These are phyloP conservation scores for Hypoxylon fragiforme DNA, from an alignment of 495 filamentous ascomycete genomes.

Conservation along the genomic window DNA sequence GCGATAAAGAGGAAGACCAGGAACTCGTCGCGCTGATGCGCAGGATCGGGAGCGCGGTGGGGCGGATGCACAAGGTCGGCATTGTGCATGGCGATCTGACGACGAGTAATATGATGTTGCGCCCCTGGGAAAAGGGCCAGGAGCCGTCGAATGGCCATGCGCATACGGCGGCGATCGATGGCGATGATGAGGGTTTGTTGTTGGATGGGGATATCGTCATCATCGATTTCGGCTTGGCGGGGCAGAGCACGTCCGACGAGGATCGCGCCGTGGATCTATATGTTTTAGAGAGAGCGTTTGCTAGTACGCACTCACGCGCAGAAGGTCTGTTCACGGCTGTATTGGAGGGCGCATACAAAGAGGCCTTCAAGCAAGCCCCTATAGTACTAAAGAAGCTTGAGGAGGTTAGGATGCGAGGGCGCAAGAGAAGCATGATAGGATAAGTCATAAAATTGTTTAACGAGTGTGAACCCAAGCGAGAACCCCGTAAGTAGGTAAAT, in stretches of 20 bases:
- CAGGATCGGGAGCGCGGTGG: constrained; percentile 73
- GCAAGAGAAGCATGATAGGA: constrained; percentile 97
- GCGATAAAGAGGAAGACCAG: constrained; percentile 37
- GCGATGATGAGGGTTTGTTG: constrained; percentile 38
- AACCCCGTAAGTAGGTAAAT: background rate
- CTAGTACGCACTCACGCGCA: constrained; percentile 86
- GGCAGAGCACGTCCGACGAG: constrained; percentile 81
- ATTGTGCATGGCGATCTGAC: constrained; percentile 95
- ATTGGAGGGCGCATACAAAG: constrained; percentile 57
- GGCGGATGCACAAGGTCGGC: constrained; percentile 77
- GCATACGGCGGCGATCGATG: no score
- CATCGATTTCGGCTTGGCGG: constrained; percentile 94
- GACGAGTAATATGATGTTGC: constrained; percentile 94
- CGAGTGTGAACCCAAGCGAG: no score
- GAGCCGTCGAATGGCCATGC: constrained; percentile 20
- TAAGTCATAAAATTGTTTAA: no score
- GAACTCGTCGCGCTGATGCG: constrained; percentile 62
- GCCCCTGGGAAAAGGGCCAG: constrained; percentile 41
- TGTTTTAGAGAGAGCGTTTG: constrained; percentile 95
- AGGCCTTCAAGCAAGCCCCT: constrained; percentile 54
- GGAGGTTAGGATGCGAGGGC: constrained; percentile 92
- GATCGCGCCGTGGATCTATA: constrained; percentile 96
- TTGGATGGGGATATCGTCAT: constrained; percentile 76
- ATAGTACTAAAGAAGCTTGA: constrained; percentile 70
- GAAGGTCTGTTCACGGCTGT: constrained; percentile 71